Percentiles rank a stretch among this genome's conserved stretches.
Conservation (phyloP, 2,329 filamentous ascomycete genomes). For the Pseudogymnoascus verrucosus region DNA sequence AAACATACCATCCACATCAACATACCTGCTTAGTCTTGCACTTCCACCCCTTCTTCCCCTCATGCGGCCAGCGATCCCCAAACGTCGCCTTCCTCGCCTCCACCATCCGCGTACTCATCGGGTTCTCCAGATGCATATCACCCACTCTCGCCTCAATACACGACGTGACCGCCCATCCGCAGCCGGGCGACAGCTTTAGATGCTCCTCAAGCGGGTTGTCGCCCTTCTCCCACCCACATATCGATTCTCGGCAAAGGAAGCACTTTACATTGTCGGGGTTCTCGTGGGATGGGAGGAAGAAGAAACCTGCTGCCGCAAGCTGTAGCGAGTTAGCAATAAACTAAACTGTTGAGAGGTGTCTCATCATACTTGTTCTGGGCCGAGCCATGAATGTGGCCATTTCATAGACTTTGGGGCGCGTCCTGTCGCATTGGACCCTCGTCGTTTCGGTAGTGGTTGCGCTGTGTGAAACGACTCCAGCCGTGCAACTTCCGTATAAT, state of each 20-base stretch:
- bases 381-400: constrained; percentile 73
- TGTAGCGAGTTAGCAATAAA: constrained; percentile 31
- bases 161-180: constrained; percentile 76
- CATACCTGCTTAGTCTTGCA: constrained; percentile 80
- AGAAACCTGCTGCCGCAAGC: constrained; percentile 89
- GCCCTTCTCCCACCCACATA: constrained; percentile 86
- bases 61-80: constrained; percentile 78
- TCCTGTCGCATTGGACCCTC: constrained; percentile 56
- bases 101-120: constrained; percentile 60
- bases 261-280: constrained; percentile 85
- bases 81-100: constrained; percentile 80
- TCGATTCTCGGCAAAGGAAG: constrained; percentile 73
- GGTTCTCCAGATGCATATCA: constrained; percentile 63
- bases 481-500: constrained; percentile 64
- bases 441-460: constrained; percentile 57
- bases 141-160: constrained; percentile 53
- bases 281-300: constrained; percentile 66
- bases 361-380: constrained; percentile 51
- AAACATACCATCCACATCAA: not conserved
- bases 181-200: constrained; percentile 70
- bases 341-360: not conserved
- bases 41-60: constrained; percentile 78
- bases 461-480: constrained; percentile 69
- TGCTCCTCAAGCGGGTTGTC: constrained; percentile 83
- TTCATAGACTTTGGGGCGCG: constrained; percentile 48